Conservation (phyloP, 495 filamentous ascomycete genomes). For the Parmelia sp. region DNA sequence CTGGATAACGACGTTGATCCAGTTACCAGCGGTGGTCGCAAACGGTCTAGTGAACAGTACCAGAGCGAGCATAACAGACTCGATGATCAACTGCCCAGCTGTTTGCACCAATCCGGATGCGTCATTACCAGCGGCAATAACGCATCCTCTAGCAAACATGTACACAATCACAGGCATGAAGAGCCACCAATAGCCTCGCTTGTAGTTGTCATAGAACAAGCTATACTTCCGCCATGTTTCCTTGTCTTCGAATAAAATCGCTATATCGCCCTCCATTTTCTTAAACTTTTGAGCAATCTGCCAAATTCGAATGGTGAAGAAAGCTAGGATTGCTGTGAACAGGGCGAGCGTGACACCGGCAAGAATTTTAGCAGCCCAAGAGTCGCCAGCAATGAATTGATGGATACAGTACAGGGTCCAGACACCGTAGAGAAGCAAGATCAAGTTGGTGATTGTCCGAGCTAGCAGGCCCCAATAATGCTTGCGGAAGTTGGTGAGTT, state of each 20-base stretch:
- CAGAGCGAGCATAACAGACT: constrained; percentile 61
- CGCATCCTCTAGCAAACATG: constrained; percentile 82
- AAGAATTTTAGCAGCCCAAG: constrained; percentile 85
- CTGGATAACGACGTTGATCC: constrained; percentile 92
- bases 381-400: constrained; percentile 89
- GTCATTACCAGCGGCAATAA: constrained; percentile 81
- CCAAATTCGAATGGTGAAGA: constrained; percentile 80
- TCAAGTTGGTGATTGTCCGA: constrained; percentile 83
- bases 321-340: constrained; percentile 71
- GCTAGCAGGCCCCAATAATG: constrained; percentile 91
- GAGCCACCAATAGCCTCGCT: constrained; percentile 91
- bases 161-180: constrained; percentile 90
- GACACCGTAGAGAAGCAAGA: constrained; percentile 85
- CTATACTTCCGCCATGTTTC: constrained; percentile 92
- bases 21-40: constrained; percentile 74
- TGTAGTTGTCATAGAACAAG: constrained; percentile 93
- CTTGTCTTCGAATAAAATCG: constrained; percentile 77
- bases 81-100: constrained; percentile 70
- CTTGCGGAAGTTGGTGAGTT: constrained; percentile 77
- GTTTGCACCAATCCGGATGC: constrained; percentile 80
- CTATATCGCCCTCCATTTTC: constrained; percentile 64
- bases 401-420: constrained; percentile 97
- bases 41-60: constrained; percentile 83
- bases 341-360: constrained; percentile 72
- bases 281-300: constrained; percentile 67